Evolutionary conservation across 1,284 basidiomycete genomes (phyloP), one percentile per base, ranked within the genome.

Genomic region (Takashimella tepidaria): DNA sequence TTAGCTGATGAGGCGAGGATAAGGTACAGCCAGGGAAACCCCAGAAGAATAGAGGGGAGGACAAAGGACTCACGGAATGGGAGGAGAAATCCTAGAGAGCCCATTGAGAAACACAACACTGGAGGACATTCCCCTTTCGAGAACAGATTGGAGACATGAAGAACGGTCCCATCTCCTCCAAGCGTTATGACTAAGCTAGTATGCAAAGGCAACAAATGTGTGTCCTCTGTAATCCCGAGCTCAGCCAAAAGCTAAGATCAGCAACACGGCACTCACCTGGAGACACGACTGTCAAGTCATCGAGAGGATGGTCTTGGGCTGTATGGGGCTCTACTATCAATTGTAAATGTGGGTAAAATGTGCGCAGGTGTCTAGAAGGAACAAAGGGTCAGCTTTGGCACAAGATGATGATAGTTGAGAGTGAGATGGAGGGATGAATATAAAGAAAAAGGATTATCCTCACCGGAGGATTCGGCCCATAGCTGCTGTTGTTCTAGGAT

Each of bases 91-190:
- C 93, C 93, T 0, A 98, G 79, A 1, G 90, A 93, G 5, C 93
- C 95, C 88, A 97, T 91, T 0, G 89, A 92, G 76, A 98, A 96
- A 68, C 90, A 93, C 37, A 98, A 78, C 0, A 98, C 92, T 0
- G 95, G 93, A 1, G 93, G 93, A 12, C 96, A 92, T 21, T 89
- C 87, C 27, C 87, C 88, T 6, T 63, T 54, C 63, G 86, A 88
- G 73, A 98, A 98, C 5, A 98, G 78, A 22, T 90, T 91, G 4
- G 92, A 93, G 0, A 92, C 91, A 69, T 96, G 92, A 3, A 98
- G 80, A 47, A 98, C 93, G 2, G 95, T 97, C 2, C 93, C 93
- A 69, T 98, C 93, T 22, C 93, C 93, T 47, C 93, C 93, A 1
- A 98, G 76, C 0, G 93, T 96, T 26, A 98, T 83, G 13, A 96